Evolutionary conservation across 768 basidiomycete species (phyloP).

Genomic region (Suillus variegatus): DNA sequence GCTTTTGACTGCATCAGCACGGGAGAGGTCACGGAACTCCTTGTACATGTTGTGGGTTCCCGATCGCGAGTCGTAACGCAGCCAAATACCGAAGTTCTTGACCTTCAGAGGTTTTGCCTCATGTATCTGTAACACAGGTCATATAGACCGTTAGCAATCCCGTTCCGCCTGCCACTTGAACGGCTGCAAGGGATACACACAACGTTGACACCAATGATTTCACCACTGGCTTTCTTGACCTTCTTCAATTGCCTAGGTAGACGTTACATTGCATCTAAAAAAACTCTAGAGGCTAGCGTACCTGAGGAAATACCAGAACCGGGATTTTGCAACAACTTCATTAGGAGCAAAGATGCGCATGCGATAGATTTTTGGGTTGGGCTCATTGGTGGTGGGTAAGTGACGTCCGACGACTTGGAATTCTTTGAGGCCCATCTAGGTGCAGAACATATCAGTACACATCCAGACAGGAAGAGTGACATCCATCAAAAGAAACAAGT

Average conservation of each 20-base stretch:
- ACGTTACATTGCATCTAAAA: not conserved
- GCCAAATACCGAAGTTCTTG: slow-evolving; percentile 99
- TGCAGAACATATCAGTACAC: slow-evolving; percentile 15
- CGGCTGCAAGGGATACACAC: slow-evolving; percentile 80
- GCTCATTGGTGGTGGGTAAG: slow-evolving; percentile 90
- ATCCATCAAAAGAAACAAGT: slow-evolving; percentile 34
- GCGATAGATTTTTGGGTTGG: slow-evolving; percentile 97
- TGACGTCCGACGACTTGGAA: slow-evolving; percentile 98
- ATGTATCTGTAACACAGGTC: slow-evolving; percentile 70
- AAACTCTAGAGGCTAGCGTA: slow-evolving; percentile 33
- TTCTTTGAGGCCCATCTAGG: slow-evolving; percentile 80
- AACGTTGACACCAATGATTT: slow-evolving; percentile 98
- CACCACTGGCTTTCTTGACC: slow-evolving; percentile 99
- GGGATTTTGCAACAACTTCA: slow-evolving; percentile 97
- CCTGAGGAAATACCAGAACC: slow-evolving; percentile 99
- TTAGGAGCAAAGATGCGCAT: slow-evolving; percentile 99
- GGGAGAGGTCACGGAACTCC: slow-evolving; percentile 94
- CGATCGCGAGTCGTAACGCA: slow-evolving; percentile 98
- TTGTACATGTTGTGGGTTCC: slow-evolving; percentile 99
- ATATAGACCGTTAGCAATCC: slow-evolving; percentile 52
- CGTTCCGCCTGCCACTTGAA: slow-evolving; percentile 88
- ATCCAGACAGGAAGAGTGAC: slow-evolving; percentile 16
- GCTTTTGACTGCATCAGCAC: slow-evolving; percentile 93
- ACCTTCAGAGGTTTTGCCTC: slow-evolving; percentile 98
- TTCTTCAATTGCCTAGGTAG: slow-evolving; percentile 84